Evolutionary conservation across 106 monocot species (phyloP).

Genomic region (Dioscorea zingiberensis): DNA sequence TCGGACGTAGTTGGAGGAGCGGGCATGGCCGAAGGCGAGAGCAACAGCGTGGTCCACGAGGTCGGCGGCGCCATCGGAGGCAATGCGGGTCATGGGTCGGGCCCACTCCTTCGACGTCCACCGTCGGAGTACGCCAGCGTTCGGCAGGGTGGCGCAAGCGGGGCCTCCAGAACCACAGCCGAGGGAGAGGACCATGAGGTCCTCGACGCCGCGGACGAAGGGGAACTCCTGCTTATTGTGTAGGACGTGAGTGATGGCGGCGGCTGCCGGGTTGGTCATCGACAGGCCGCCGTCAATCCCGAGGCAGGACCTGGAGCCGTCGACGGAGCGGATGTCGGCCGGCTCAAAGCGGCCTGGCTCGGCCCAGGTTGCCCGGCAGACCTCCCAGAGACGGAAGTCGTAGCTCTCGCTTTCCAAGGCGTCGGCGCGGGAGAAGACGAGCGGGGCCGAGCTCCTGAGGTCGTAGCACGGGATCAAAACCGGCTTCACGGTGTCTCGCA

Average conservation of each 20-base stretch:
- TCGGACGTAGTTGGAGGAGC: conserved; percentile 56
- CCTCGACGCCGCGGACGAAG: neutral
- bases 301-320: conserved; percentile 16
- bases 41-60: conserved; percentile 64
- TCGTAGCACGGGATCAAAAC: conserved; percentile 68
- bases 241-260: conserved; percentile 72
- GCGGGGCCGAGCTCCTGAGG: conserved; percentile 41
- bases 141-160: no score
- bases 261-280: conserved; percentile 65
- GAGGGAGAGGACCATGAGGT: conserved; percentile 64
- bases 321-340: conserved; percentile 5
- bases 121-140: neutral
- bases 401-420: conserved; percentile 18
- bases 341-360: conserved; percentile 31
- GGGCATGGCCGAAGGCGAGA: conserved; percentile 60
- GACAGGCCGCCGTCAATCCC: conserved; percentile 57
- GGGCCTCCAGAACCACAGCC: conserved; percentile 20
- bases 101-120: conserved; percentile 9
- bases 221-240: conserved; percentile 83
- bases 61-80: conserved; percentile 44
- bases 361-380: conserved; percentile 40
- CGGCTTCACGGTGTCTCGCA: conserved; percentile 45
- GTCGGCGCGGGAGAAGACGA: conserved; percentile 54
- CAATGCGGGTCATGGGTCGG: conserved; percentile 25
- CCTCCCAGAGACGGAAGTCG: conserved; percentile 53